A percentile compares a stretch with the other conserved stretches of the same genome.
These are phyloP conservation scores for Neoconidiobolus thromboides DNA, from an alignment of 371 early-diverging fungal species.

Conservation along the genomic window DNA sequence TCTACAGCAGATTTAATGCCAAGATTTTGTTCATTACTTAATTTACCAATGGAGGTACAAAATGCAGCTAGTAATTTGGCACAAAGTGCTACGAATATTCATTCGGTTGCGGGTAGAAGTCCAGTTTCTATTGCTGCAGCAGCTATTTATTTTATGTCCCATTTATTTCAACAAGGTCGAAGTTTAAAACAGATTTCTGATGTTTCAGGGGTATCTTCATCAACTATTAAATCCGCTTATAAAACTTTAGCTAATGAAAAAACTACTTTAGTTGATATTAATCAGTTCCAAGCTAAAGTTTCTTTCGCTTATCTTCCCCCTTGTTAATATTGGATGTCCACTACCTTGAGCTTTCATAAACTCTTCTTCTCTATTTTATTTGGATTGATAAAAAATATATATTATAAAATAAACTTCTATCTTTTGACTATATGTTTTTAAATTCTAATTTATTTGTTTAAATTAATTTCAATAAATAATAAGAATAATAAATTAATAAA, in stretches of 20 bases:
- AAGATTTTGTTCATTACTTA: conserved; percentile 70
- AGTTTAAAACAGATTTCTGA: conserved; percentile 57
- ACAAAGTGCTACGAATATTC: conserved; percentile 49
- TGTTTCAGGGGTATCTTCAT: conserved; percentile 75
- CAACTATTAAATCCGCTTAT: conserved; percentile 76
- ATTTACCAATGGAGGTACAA: conserved; percentile 47
- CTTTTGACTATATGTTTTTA: too few species aligned
- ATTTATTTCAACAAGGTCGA: conserved; percentile 40
- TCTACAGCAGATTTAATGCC: conserved; percentile 60
- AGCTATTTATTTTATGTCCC: conserved; percentile 67
- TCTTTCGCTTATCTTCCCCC: background rate
- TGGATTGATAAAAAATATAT: too few species aligned
- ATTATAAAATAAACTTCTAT: too few species aligned
- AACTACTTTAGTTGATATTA: background rate
- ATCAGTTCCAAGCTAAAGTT: background rate
- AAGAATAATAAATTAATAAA: too few species aligned
- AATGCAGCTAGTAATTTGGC: conserved; percentile 51
- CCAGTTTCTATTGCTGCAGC: conserved; percentile 86
- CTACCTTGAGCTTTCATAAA: too few species aligned
- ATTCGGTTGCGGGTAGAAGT: conserved; percentile 71
- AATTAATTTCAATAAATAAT: too few species aligned
- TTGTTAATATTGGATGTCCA: background rate
- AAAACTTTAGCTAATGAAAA: background rate
- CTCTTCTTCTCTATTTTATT: too few species aligned
- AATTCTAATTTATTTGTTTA: too few species aligned